Evolutionary conservation across 2,329 filamentous ascomycete species (phyloP).

Genomic region (Chrysosporium queenslandicum): DNA sequence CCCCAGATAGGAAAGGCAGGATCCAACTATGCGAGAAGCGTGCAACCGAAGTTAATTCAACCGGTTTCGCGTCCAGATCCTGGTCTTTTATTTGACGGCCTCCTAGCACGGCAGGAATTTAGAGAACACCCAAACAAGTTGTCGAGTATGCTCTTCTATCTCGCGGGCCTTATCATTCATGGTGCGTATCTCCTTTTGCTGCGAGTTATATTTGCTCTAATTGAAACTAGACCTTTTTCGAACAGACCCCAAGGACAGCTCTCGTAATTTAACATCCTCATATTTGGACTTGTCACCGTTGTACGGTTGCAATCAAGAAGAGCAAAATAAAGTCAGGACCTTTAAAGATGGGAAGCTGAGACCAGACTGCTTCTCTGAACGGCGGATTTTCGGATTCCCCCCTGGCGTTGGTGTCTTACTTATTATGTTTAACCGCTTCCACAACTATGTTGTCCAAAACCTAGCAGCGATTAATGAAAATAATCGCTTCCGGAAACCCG

Average conservation of each 20-base stretch:
- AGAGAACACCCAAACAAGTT: slow-evolving; percentile 36
- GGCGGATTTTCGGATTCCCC: slow-evolving; percentile 26
- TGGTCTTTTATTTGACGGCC: slow-evolving; percentile 22
- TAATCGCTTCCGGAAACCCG: slow-evolving; percentile 25
- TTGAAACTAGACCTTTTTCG: slow-evolving; percentile 38
- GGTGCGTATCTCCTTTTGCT: slow-evolving; percentile 20
- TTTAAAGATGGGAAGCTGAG: slow-evolving; percentile 33
- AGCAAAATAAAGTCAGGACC: slow-evolving; percentile 29
- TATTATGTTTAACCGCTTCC: slow-evolving; percentile 33
- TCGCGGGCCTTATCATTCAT: slow-evolving; percentile 45
- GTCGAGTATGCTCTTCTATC: slow-evolving; percentile 42
- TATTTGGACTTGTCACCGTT: slow-evolving; percentile 41
- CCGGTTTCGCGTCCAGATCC: slow-evolving; percentile 20
- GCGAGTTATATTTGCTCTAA: background rate
- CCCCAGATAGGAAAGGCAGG: slow-evolving; percentile 23
- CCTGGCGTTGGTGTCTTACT: slow-evolving; percentile 28
- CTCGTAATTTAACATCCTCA: slow-evolving; percentile 35
- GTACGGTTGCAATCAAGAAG: slow-evolving; percentile 32
- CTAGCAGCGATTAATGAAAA: slow-evolving; percentile 37
- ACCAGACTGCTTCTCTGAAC: slow-evolving; percentile 31
- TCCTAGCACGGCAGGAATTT: slow-evolving; percentile 16
- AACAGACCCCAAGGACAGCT: slow-evolving; percentile 27
- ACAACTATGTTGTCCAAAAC: slow-evolving; percentile 33
- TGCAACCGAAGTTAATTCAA: slow-evolving; percentile 17
- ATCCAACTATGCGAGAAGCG: slow-evolving; percentile 22